Base-by-base conservation (phyloP, 768 basidiomycete genomes). In the Mycena vitilis region DNA sequence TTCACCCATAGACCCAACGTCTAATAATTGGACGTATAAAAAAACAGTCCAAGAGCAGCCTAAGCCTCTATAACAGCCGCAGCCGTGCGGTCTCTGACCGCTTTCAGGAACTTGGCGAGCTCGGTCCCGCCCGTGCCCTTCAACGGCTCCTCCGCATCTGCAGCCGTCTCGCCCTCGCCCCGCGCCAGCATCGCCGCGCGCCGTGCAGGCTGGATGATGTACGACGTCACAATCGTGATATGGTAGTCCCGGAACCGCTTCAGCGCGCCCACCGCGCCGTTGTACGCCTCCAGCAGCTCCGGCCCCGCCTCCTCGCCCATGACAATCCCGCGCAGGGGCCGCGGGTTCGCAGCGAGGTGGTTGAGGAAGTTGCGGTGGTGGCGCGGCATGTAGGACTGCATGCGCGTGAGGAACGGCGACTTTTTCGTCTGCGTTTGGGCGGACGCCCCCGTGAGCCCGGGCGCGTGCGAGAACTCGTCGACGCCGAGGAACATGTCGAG, bases 61-160 rank as follows among this genome's bases (percentile, higher is more conserved):
- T 60, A 67, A 15, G 47, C 25, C 18, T 61, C 66, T 45, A 72
- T 66, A 45, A 85, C 65, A 5, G 88, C 83, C 37, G 82, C 83
- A 10, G 81, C 81, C 10, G 93, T 95, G 64, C 89, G 85, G 71
- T 91, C 88, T 73, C 94, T 84, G 18, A 91, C 88, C 25, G 85
- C 85, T 76, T 90, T 94, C 72, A 95, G 78, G 74, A 95, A 95
- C 44, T 82, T 85, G n/a, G 91, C 88, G 52, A 95, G 78, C 56
- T 89, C 86, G 0, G 94, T 94, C 1, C 94, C 94, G 11, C 94
- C 94, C 0, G 94, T 95, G 0, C 95, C 95, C 70, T 86, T 89
- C 68, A 90, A 60, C 4, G 78, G 74, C 2, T 60, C 71, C 18
- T 71, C 40, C 40, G 64, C 75, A 75, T 69, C 78, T 74, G 40